Conservation (phyloP, 108 stramenopile species). For the Hondaea fermentalgiana region DNA sequence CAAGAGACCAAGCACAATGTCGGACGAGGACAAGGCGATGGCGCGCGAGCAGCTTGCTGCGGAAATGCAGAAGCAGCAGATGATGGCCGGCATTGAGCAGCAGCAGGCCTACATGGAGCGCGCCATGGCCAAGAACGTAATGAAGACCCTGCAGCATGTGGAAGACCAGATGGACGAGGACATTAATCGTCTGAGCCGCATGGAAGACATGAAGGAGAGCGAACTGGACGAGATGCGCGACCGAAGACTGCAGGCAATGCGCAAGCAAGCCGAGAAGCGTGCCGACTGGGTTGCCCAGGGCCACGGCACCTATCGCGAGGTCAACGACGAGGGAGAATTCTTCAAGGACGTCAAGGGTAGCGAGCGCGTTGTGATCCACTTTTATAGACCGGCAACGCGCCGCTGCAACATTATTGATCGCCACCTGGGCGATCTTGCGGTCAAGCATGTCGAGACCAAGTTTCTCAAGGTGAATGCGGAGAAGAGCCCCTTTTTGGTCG, state of each 20-base stretch:
- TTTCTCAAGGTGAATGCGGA: constrained; percentile 94
- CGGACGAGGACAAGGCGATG: neutral
- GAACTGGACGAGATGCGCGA: constrained; percentile 78
- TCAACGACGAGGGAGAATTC: constrained; percentile 67
- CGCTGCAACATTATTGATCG: constrained; percentile 81
- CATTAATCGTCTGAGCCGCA: neutral
- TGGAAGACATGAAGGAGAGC: constrained; percentile 60
- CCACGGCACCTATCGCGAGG: constrained; percentile 74
- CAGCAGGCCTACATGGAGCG: constrained; percentile 8
- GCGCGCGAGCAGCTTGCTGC: neutral
- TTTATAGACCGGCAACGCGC: constrained; percentile 80
- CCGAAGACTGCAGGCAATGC: constrained; percentile 63
- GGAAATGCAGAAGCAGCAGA: constrained; percentile 8
- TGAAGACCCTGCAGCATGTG: constrained; percentile 18
- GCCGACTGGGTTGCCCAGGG: constrained; percentile 62
- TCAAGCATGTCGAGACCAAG: constrained; percentile 78
- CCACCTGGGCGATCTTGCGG: constrained; percentile 71
- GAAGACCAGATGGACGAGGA: constrained; percentile 21
- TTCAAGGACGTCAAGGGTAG: constrained; percentile 78
- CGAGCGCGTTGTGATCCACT: constrained; percentile 80
- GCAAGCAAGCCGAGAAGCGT: constrained; percentile 54
- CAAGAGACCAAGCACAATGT: neutral
- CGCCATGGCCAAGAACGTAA: constrained; percentile 8
- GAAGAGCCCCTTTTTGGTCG: constrained; percentile 85
- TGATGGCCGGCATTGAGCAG: neutral